Conservation (phyloP, 305 asterid species). For the Fraxinus latifolia region DNA sequence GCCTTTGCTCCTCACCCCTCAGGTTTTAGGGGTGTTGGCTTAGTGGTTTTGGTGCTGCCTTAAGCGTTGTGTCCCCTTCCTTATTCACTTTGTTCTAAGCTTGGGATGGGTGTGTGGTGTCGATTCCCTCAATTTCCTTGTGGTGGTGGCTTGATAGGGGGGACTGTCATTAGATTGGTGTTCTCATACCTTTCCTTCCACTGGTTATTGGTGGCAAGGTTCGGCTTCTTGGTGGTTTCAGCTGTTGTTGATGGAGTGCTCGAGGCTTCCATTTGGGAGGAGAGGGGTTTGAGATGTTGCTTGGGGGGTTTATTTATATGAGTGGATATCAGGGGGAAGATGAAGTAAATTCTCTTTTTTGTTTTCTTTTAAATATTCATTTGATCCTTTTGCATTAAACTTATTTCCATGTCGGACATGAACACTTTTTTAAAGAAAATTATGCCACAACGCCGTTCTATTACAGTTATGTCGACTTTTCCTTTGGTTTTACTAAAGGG, state of each 20-base stretch:
- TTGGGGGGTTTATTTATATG: neutral
- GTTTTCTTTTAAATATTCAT: neutral
- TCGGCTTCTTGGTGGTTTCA: neutral
- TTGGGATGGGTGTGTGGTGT: neutral
- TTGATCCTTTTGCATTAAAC: neutral
- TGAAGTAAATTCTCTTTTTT: neutral
- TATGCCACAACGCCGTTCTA: neutral
- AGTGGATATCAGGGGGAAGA: neutral
- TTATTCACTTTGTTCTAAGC: neutral
- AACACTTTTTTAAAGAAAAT: neutral
- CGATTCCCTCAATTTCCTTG: neutral
- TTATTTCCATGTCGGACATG: neutral
- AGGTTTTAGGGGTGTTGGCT: neutral
- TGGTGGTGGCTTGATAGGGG: neutral
- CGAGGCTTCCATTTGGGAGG: neutral
- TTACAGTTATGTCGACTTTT: neutral
- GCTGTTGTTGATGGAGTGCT: neutral
- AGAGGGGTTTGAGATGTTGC: neutral
- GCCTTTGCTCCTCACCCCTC: neutral
- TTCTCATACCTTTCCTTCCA: neutral
- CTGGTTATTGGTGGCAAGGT: neutral
- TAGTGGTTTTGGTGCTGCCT: neutral
- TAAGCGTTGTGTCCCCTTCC: neutral
- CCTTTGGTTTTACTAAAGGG: neutral
- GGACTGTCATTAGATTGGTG: neutral